Conservation (phyloP, 768 basidiomycete genomes). For the Lentinula aciculospora region DNA sequence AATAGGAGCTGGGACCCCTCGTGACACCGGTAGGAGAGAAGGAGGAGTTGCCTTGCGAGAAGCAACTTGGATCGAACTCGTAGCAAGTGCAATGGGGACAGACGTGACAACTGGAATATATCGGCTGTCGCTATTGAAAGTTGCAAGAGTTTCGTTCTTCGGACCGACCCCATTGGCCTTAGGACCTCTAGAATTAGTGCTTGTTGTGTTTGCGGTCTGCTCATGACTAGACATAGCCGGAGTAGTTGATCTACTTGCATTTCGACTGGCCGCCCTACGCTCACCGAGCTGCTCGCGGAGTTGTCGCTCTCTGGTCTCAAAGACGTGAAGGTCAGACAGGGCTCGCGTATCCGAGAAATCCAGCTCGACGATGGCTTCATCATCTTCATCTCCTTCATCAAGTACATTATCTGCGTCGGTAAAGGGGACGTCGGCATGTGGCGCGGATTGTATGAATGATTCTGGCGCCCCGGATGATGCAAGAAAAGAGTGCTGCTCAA, state of each 20-base stretch:
- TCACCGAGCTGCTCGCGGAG: neutral
- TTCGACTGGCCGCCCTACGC: slow-evolving; percentile 2
- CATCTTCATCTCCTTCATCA: neutral
- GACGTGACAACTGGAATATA: neutral
- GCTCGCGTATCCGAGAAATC: slow-evolving; percentile 7
- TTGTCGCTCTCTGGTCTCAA: neutral
- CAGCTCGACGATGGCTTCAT: slow-evolving; percentile 2
- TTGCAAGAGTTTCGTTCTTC: neutral
- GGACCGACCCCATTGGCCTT: neutral
- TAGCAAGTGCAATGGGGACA: neutral
- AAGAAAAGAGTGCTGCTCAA: neutral
- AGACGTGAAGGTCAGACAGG: neutral
- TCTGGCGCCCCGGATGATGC: neutral
- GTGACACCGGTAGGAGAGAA: neutral
- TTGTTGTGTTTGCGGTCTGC: neutral
- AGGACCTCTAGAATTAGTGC: neutral
- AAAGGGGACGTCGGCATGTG: neutral
- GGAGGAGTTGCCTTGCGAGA: neutral
- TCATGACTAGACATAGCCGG: neutral
- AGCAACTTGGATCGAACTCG: neutral
- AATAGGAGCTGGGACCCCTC: neutral
- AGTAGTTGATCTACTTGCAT: slow-evolving; percentile 2
- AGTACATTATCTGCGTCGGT: neutral
- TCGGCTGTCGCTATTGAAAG: neutral
- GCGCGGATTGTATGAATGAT: neutral